phyloP scores from a whole-genome alignment of 495 filamentous ascomycete species.

The Penicillium crystallinum region DNA sequence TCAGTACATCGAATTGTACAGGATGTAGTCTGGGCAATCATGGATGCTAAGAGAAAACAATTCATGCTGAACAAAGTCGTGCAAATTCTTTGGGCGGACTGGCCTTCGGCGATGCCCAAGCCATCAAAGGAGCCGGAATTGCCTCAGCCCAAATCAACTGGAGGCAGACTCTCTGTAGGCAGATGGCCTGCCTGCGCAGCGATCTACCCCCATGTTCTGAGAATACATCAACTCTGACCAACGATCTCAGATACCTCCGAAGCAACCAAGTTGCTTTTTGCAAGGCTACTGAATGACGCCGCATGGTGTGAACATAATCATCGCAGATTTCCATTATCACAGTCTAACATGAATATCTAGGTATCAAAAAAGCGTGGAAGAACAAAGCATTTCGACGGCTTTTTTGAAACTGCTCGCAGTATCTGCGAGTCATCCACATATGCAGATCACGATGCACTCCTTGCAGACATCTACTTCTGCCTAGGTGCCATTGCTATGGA shows the following conservation, averaged over 20 bases:
- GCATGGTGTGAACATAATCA: conserved; percentile 11
- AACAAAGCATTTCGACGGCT: conserved; percentile 12
- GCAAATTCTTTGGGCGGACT: conserved; percentile 13
- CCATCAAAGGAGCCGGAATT: conserved; percentile 18
- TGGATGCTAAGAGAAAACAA: conserved; percentile 12
- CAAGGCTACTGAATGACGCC: conserved; percentile 20
- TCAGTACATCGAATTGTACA: conserved; percentile 31
- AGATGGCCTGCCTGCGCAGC: conserved; percentile 23
- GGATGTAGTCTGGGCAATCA: conserved; percentile 19
- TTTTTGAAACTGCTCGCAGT: conserved; percentile 13
- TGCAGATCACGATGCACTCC: conserved; percentile 17
- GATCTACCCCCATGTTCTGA: conserved; percentile 21
- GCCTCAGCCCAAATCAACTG: conserved; percentile 16
- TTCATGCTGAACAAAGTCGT: conserved; percentile 14
- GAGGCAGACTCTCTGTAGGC: conserved; percentile 10
- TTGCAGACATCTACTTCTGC: conserved; percentile 15
- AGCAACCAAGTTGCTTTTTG: conserved; percentile 11
- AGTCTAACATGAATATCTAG: background rate
- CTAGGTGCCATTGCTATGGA: conserved; percentile 14
- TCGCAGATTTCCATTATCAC: background rate
- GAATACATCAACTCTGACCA: conserved; percentile 16
- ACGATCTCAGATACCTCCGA: conserved; percentile 2
- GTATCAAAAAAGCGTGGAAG: conserved; percentile 16
- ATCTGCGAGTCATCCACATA: conserved; percentile 5
- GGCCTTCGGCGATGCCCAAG: conserved; percentile 19